Evolutionary conservation across 2,329 filamentous ascomycete genomes (phyloP).

Genomic region (Ophiobolus disseminans): DNA sequence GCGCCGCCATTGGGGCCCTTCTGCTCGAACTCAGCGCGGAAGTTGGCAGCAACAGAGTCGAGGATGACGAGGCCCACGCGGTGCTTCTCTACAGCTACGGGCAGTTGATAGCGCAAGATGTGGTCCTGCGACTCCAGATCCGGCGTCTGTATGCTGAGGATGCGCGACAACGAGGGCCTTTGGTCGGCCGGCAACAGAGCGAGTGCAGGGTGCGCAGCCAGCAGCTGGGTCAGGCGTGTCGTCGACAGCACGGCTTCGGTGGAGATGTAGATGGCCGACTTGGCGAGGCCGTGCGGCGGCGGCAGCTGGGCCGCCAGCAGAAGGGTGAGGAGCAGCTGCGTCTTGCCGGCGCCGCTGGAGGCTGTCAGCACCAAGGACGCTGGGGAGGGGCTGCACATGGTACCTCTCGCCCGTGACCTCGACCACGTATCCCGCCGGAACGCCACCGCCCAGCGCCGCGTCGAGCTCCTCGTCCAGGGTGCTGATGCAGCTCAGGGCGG

Average conservation of each 20-base stretch:
- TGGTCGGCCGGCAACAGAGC: constrained; percentile 49
- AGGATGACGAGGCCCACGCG: constrained; percentile 82
- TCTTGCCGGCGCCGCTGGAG: constrained; percentile 86
- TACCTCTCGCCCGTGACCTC: constrained; percentile 90
- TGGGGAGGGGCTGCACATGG: neutral
- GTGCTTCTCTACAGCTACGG: constrained; percentile 78
- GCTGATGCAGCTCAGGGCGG: constrained; percentile 66
- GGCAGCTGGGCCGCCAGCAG: constrained; percentile 85
- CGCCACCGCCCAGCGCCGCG: constrained; percentile 73
- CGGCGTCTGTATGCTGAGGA: constrained; percentile 82
- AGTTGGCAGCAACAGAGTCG: constrained; percentile 95
- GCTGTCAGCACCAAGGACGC: constrained; percentile 18
- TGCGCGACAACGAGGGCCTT: constrained; percentile 72
- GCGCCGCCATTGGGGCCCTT: constrained; percentile 48
- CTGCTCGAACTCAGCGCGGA: constrained; percentile 85
- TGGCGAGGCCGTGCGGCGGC: constrained; percentile 71
- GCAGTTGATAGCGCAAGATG: constrained; percentile 90
- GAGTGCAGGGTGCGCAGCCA: constrained; percentile 70
- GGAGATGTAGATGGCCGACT: constrained; percentile 88
- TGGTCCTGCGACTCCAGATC: constrained; percentile 96
- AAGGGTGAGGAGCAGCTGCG: constrained; percentile 86
- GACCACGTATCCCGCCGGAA: constrained; percentile 80
- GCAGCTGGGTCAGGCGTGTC: constrained; percentile 78
- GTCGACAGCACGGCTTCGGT: constrained; percentile 89
- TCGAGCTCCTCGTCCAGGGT: constrained; percentile 81